Evolutionary conservation across 768 basidiomycete genomes (phyloP), one percentile per base, ranked within the genome.

Genomic region (button mushroom (Agaricus bisporus)): DNA sequence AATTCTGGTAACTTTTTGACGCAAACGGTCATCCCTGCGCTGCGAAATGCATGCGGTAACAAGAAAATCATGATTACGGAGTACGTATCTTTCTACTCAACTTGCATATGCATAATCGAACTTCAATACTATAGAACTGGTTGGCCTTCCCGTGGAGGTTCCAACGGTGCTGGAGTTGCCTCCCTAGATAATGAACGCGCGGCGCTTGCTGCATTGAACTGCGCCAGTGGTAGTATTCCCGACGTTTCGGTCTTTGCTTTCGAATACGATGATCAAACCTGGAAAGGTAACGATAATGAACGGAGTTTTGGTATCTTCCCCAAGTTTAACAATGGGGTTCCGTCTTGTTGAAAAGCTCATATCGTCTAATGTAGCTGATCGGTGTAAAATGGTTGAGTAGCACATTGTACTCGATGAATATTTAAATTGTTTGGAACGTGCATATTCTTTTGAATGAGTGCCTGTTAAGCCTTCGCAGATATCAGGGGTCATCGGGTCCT

Each of bases 221-320:
- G 71, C 51, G 71, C 69, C 5, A 60, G 58, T 42, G 56, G 61
- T 8, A 60, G 64, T 46, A 70, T 70, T 48, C 61, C 55, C 12
- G 64, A 64, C 28, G 63, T 72, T 17, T 61, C 65, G 2, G 61
- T 70, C 4, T 72, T 64, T 49, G 68, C 69, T 0, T 73, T 73
- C 55, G 72, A 73, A 51, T 69, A 67, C 26, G 70, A 72, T 41
- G 70, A 72, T 56, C 68, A 71, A 55, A 36, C 44, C 20, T 73
- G 72, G 72, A 72, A 73, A 48, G 59, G 48, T 1, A 66, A 70
- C 41, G 69, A 66, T 41, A 69, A 68, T 38, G 72, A 73, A 55
- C 61, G 64, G 35, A 73, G 71, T 55, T 74, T 74, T 56, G 72
- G 72, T 2, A 66, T 73, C 5, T 68, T 65, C 37, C 68, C 65